Evolutionary conservation across 176 grass and related monocot genomes (phyloP).

Genomic region (Chloris gayana): DNA sequence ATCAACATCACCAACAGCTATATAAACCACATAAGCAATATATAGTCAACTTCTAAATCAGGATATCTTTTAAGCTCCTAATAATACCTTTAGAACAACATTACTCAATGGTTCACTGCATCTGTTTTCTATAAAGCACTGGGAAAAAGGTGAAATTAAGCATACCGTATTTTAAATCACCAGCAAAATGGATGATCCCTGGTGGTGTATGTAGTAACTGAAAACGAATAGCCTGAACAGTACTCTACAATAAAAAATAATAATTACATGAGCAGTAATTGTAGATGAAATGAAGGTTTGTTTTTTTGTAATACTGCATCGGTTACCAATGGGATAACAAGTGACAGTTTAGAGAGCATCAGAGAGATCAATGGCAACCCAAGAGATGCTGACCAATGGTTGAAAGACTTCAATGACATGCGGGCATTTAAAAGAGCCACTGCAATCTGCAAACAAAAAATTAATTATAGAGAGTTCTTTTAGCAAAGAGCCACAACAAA

Average conservation of each 20-base stretch:
- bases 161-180: constrained; percentile 91
- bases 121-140: constrained; percentile 11
- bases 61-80: constrained; percentile 40
- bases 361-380: constrained; percentile 68
- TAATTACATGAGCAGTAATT: constrained; percentile 16
- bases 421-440: constrained; percentile 87
- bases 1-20: constrained; percentile 74
- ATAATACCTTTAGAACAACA: constrained; percentile 28
- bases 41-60: constrained; percentile 33
- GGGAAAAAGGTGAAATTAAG: not conserved
- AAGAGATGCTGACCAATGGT: constrained; percentile 62
- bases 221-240: constrained; percentile 72
- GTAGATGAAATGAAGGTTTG: constrained; percentile 10
- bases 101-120: not conserved
- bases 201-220: constrained; percentile 76
- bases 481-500: not conserved
- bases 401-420: constrained; percentile 88
- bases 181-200: constrained; percentile 79
- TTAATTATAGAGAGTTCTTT: not conserved
- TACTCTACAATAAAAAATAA: constrained; percentile 65
- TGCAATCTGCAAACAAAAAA: constrained; percentile 64
- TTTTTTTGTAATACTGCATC: not conserved
- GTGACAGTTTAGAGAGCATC: constrained; percentile 85
- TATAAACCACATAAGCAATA: constrained; percentile 36
- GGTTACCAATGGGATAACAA: constrained; percentile 78